Conservation (phyloP, 176 grass and related monocot species). For the Hsuehochloa calcarea region DNA sequence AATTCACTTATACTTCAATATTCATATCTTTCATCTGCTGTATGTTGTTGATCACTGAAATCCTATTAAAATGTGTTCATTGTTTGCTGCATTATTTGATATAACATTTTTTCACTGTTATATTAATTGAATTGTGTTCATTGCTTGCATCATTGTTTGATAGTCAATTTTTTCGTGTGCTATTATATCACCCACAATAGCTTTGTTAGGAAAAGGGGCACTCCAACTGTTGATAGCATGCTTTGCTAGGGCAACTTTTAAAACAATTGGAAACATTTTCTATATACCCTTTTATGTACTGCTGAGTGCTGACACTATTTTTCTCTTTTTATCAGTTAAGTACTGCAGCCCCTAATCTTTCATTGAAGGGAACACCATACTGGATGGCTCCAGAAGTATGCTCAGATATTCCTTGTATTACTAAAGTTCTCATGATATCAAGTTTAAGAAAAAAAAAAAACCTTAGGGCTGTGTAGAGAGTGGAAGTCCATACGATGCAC, state of each 20-base stretch:
- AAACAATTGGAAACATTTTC: neutral
- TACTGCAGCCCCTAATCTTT: slow-evolving; percentile 72
- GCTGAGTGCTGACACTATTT: slow-evolving; percentile 15
- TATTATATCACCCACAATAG: neutral
- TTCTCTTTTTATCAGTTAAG: slow-evolving; percentile 62
- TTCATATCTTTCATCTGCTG: neutral
- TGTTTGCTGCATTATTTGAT: neutral
- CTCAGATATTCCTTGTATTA: slow-evolving; percentile 8
- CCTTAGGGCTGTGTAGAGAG: neutral
- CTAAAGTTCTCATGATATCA: neutral
- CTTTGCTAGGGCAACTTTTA: neutral
- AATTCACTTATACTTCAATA: too few species aligned
- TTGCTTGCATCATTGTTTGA: neutral
- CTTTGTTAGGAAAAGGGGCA: neutral
- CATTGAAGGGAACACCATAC: slow-evolving; percentile 89
- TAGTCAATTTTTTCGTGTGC: neutral
- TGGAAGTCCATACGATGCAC: neutral
- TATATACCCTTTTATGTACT: neutral
- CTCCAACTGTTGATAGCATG: slow-evolving; percentile 1
- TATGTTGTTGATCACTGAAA: slow-evolving; percentile 1
- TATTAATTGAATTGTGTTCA: neutral
- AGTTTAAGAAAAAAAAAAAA: neutral
- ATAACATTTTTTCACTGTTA: neutral
- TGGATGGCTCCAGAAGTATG: slow-evolving; percentile 99
- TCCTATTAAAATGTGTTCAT: slow-evolving; percentile 2